Conservation (phyloP, 1,284 basidiomycete species). For the Cryptococcus sp. region DNA sequence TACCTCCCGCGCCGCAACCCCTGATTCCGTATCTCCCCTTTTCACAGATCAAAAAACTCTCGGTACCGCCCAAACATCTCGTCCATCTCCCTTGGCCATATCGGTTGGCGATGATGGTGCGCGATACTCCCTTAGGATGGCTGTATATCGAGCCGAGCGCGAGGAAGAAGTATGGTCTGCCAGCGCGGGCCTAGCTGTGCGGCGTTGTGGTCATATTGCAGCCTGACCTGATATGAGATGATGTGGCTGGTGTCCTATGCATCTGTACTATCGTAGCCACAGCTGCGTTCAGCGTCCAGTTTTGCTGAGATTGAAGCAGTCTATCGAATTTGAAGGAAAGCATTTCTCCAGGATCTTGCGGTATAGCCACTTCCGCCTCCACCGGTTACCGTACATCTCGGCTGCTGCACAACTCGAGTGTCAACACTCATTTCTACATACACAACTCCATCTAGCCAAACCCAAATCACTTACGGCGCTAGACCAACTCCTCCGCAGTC, state of each 20-base stretch:
- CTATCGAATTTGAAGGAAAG: neutral
- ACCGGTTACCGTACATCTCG: neutral
- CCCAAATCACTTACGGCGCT: too few species aligned
- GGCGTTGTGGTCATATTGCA: neutral
- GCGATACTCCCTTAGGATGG: conserved; percentile 45
- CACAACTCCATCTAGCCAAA: too few species aligned
- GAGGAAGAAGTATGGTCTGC: conserved; percentile 52
- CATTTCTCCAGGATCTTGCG: too few species aligned
- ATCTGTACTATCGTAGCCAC: neutral
- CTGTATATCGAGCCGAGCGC: conserved; percentile 48
- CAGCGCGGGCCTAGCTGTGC: conserved; percentile 9
- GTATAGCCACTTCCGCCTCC: neutral
- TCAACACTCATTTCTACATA: neutral
- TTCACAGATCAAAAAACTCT: conserved; percentile 33
- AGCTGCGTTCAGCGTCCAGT: neutral
- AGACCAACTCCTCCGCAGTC: too few species aligned
- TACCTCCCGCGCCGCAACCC: conserved; percentile 37
- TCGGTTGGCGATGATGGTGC: conserved; percentile 37
- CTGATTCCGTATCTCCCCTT: conserved; percentile 48
- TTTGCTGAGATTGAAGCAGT: neutral
- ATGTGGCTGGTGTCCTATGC: neutral
- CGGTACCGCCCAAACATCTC: conserved; percentile 36
- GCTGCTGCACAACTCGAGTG: neutral
- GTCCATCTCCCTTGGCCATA: conserved; percentile 50
- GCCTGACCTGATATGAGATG: too few species aligned